Conservation (phyloP, 768 basidiomycete species). For the Pholiota microspora region DNA sequence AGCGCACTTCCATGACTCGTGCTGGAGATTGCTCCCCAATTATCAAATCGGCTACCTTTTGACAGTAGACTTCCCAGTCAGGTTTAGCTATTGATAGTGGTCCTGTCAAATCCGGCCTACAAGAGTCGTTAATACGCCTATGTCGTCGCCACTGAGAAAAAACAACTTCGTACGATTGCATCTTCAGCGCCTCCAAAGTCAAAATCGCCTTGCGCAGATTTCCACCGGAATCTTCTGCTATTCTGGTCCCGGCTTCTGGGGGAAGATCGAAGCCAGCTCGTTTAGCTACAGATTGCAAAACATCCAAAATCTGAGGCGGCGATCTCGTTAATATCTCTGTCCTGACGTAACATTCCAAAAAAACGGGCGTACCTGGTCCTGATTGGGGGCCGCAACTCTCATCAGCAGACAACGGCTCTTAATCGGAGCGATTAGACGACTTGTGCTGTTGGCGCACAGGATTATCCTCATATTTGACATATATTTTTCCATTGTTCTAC, state of each 20-base stretch:
- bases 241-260: conserved; percentile 66
- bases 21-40: conserved; percentile 87
- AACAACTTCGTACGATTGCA: conserved; percentile 75
- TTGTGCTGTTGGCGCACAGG: conserved; percentile 93
- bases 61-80: conserved; percentile 99
- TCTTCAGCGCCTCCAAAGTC: conserved; percentile 92
- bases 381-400: conserved; percentile 84
- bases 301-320: conserved; percentile 66
- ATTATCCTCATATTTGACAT: conserved; percentile 98
- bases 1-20: conserved; percentile 87
- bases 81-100: conserved; percentile 87
- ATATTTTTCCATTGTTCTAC: conserved; percentile 99
- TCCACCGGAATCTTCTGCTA: conserved; percentile 79
- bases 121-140: neutral
- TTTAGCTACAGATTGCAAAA: conserved; percentile 77
- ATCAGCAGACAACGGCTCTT: conserved; percentile 92
- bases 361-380: conserved; percentile 57
- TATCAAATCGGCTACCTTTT: conserved; percentile 88
- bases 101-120: conserved; percentile 80
- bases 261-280: conserved; percentile 83
- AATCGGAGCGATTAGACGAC: conserved; percentile 94
- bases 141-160: neutral
- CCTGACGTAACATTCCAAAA: conserved; percentile 4
- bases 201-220: conserved; percentile 95
- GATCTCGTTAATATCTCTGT: neutral